Conservation (phyloP, 2,329 filamentous ascomycete genomes). For the Huntiella moniliformis region DNA sequence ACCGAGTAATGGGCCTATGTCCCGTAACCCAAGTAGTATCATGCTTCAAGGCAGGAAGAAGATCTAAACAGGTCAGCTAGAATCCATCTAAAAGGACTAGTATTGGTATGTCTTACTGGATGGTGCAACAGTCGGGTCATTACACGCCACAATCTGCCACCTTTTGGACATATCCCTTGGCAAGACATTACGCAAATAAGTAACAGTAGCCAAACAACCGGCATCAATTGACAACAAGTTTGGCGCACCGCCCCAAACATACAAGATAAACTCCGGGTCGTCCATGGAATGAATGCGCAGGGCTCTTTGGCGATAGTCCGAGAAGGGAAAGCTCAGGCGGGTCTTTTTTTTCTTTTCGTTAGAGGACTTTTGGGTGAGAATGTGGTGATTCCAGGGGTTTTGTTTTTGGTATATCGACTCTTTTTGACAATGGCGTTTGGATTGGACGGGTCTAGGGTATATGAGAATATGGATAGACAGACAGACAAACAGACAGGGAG, state of each 20-base stretch:
- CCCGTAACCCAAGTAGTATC: conserved; percentile 36
- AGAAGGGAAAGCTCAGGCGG: background rate
- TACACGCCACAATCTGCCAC: conserved; percentile 57
- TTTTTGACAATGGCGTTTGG: no score
- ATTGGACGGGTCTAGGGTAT: background rate
- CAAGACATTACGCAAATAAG: conserved; percentile 41
- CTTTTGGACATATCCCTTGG: conserved; percentile 3
- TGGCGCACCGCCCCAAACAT: conserved; percentile 83
- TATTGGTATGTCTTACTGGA: conserved; percentile 33
- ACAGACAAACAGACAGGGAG: background rate
- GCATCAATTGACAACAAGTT: conserved; percentile 77
- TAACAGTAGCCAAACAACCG: conserved; percentile 69
- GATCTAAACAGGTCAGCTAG: conserved; percentile 21
- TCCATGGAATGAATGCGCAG: conserved; percentile 1
- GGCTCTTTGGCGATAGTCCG: background rate
- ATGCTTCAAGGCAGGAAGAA: conserved; percentile 36
- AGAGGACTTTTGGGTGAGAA: no score
- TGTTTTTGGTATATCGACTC: no score
- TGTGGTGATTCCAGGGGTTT: no score
- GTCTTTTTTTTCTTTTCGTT: no score
- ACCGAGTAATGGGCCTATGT: conserved; percentile 39
- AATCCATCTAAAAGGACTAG: conserved; percentile 6
- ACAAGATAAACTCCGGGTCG: conserved; percentile 36
- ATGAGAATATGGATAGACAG: no score
- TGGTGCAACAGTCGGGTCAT: conserved; percentile 52